Evolutionary conservation across 176 grass and related monocot species (phyloP), one percentile per base, ranked within the genome.

Genomic region (Triticum monococcum): DNA sequence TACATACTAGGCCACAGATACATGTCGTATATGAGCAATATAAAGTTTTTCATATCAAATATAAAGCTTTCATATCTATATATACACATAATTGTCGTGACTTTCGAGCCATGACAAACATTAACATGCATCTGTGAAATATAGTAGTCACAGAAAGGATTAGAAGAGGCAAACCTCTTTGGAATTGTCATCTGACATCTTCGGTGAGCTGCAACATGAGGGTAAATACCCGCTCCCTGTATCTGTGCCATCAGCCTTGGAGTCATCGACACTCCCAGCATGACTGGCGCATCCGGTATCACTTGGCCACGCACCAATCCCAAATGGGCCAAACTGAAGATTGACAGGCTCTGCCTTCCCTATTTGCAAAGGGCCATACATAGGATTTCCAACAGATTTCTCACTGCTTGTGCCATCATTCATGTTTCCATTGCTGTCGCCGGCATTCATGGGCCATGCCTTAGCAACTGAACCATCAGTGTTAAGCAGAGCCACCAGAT

Each of bases 321-420:
- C 95, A 31, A 97, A 97, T 84, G 75, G 79, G 16, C 95, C 95
- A 85, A 97, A 97, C 31, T 91, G 92, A 61, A 97, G 89, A 91
- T 95, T 95, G 36, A 95, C 91, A 3, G 85, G 66, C 64, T 97
- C 95, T 1, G 85, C 90, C 60, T 84, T 97, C 60, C 88, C 84
- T 68, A 97, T 91, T 33, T 89, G 91, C 28, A 84, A 65, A 3
- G 79, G 74, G 14, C 83, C 92, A 72, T 79, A 85, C 85, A 87
- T 72, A 56, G 88, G 75, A 71, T 87, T 90, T 65, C 82, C 84
- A 11, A 68, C 23, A 2, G 79, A 81, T 40, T 78, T 88, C 36
- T 88, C 84, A 14, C 35, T 82, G 32, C 68, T 64, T 62, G 73
- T 87, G 54, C 31, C 52, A 36, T 18, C 52, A 71, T 62, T 87